Conservation (phyloP, 768 basidiomycete genomes). For the Boletus subcaerulescens region DNA sequence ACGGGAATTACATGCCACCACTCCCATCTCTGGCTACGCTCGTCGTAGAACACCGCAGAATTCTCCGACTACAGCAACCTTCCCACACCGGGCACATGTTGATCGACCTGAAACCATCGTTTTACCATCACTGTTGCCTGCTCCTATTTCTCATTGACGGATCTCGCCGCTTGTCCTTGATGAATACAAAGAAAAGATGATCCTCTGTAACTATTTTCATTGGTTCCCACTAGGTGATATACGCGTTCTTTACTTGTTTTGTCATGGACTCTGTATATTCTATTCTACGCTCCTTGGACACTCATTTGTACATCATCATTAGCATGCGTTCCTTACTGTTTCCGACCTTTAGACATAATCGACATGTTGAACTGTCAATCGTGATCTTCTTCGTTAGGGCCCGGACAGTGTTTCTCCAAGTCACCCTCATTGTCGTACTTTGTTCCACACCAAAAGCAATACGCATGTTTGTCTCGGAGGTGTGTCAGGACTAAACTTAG, state of each 20-base stretch:
- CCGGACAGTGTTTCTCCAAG: slow-evolving; percentile 67
- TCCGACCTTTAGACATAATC: neutral
- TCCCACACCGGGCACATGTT: slow-evolving; percentile 38
- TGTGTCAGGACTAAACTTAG: slow-evolving; percentile 67
- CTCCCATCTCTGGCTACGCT: slow-evolving; percentile 77
- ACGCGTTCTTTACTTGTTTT: slow-evolving; percentile 15
- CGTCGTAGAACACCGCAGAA: slow-evolving; percentile 76
- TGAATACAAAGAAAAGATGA: neutral
- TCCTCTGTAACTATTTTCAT: neutral
- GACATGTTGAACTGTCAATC: slow-evolving; percentile 45
- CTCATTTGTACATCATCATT: slow-evolving; percentile 31
- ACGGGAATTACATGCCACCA: slow-evolving; percentile 59
- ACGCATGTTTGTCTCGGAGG: slow-evolving; percentile 65
- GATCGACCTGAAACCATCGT: slow-evolving; percentile 31
- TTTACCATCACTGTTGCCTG: slow-evolving; percentile 60
- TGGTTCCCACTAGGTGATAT: neutral
- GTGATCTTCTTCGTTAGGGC: slow-evolving; percentile 72
- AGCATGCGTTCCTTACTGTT: slow-evolving; percentile 18
- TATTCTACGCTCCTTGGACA: slow-evolving; percentile 22
- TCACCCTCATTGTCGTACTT: slow-evolving; percentile 63
- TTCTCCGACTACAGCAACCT: slow-evolving; percentile 67
- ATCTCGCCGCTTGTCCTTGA: neutral
- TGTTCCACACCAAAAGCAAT: slow-evolving; percentile 90
- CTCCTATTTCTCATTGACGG: slow-evolving; percentile 24
- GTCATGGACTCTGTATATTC: slow-evolving; percentile 20